These are phyloP conservation scores for Metschnikowia peoriensis DNA, from an alignment of 805 yeast species.

Conservation along the genomic window DNA sequence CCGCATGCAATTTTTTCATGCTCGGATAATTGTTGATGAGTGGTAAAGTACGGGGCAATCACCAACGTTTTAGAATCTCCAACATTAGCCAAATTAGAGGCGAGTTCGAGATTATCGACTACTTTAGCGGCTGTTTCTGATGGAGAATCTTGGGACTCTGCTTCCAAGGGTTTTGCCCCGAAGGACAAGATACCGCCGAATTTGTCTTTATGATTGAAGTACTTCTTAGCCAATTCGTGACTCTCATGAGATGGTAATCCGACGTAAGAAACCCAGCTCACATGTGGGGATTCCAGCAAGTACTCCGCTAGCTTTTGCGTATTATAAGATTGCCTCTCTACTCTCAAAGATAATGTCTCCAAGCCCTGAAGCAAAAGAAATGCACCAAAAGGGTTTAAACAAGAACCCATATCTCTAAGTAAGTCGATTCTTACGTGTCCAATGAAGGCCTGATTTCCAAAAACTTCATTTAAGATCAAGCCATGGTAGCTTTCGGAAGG, in stretches of 20 bases:
- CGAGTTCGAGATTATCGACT: constrained; percentile 79
- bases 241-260: constrained; percentile 79
- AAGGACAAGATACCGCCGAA: constrained; percentile 88
- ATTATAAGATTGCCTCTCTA: constrained; percentile 86
- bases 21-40: constrained; percentile 86
- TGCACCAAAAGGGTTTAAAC: constrained; percentile 83
- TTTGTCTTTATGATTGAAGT: constrained; percentile 51
- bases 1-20: constrained; percentile 82
- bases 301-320: constrained; percentile 76
- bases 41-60: constrained; percentile 93
- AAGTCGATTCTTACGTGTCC: constrained; percentile 80
- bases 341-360: constrained; percentile 90
- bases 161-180: constrained; percentile 68
- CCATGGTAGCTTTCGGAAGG: constrained; percentile 97
- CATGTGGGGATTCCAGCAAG: constrained; percentile 70
- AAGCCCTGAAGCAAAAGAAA: constrained; percentile 88
- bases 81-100: constrained; percentile 92
- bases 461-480: constrained; percentile 71
- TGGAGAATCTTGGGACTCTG: constrained; percentile 55
- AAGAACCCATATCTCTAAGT: constrained; percentile 89
- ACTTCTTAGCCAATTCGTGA: constrained; percentile 81
- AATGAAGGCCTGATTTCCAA: constrained; percentile 77
- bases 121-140: constrained; percentile 77
- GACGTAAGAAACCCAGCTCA: constrained; percentile 88
- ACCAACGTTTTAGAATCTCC: constrained; percentile 96